Conservation (phyloP, 2,329 filamentous ascomycete species). For the Anisogramma anomala region DNA sequence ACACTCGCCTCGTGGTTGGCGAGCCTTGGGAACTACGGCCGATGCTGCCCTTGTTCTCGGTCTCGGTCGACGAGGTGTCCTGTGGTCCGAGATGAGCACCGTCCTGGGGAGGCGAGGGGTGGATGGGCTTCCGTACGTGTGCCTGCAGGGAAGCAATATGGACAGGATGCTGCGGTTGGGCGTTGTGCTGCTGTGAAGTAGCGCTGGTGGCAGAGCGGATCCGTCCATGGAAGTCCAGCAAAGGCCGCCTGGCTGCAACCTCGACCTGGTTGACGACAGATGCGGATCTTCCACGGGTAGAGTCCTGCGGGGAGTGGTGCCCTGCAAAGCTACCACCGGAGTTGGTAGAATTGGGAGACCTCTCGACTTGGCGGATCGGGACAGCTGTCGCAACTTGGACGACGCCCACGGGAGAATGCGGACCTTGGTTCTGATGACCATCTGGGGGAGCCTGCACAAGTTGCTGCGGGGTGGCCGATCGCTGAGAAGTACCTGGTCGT, state of each 20-base stretch:
- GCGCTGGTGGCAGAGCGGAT: slow-evolving; percentile 8
- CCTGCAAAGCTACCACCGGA: slow-evolving; percentile 1
- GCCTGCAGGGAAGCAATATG: slow-evolving; percentile 14
- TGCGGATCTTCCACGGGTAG: slow-evolving; percentile 2
- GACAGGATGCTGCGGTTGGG: slow-evolving; percentile 4
- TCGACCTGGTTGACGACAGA: slow-evolving; percentile 15
- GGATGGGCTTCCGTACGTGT: slow-evolving; percentile 5
- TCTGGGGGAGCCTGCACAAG: background rate
- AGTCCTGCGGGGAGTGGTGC: slow-evolving; percentile 9
- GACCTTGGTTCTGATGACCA: background rate
- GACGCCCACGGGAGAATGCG: slow-evolving; percentile 7
- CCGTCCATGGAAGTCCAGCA: slow-evolving; percentile 8
- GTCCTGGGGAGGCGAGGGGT: slow-evolving; percentile 3
- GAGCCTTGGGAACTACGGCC: slow-evolving; percentile 5
- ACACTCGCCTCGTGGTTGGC: slow-evolving; percentile 4
- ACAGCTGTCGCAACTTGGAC: slow-evolving; percentile 13
- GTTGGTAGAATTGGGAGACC: slow-evolving; percentile 8
- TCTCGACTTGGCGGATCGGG: slow-evolving; percentile 13
- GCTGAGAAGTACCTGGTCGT: slow-evolving; percentile 14
- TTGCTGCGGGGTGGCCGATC: slow-evolving; percentile 13
- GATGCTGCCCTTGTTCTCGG: background rate
- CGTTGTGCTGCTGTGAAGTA: background rate
- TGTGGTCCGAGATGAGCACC: slow-evolving; percentile 8
- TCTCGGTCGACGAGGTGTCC: slow-evolving; percentile 1
- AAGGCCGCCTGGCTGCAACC: slow-evolving; percentile 7